phyloP scores from a whole-genome alignment of 768 basidiomycete species.

The Termitomyces sp. region DNA sequence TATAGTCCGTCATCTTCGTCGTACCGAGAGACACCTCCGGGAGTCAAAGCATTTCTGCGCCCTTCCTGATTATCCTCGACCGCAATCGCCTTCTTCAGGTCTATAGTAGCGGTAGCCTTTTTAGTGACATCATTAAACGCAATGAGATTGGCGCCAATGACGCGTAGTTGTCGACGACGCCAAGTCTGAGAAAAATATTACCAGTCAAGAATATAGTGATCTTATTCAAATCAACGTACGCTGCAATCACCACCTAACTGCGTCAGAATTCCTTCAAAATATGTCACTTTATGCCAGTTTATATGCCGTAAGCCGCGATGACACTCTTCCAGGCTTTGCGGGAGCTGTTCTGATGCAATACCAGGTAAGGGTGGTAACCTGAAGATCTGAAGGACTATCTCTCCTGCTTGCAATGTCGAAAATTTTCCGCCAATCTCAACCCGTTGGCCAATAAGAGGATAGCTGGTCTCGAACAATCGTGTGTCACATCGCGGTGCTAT shows the following conservation, averaged over 20 bases:
- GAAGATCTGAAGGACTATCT: constrained; percentile 88
- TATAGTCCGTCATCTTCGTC: constrained; percentile 64
- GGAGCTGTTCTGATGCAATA: constrained; percentile 70
- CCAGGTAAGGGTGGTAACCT: constrained; percentile 88
- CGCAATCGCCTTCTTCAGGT: constrained; percentile 76
- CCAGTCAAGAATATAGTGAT: not conserved
- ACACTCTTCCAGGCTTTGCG: constrained; percentile 92
- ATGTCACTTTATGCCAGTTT: constrained; percentile 92
- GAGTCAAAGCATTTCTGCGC: constrained; percentile 42
- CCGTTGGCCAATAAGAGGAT: constrained; percentile 77
- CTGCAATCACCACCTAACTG: constrained; percentile 92
- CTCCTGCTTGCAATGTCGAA: constrained; percentile 73
- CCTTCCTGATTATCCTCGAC: constrained; percentile 76
- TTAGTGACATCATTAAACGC: constrained; percentile 94
- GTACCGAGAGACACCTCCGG: constrained; percentile 32
- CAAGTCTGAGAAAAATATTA: constrained; percentile 51
- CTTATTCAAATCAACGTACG: constrained; percentile 43
- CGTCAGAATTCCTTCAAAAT: constrained; percentile 89
- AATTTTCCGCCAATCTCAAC: constrained; percentile 53
- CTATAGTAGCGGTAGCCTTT: constrained; percentile 86
- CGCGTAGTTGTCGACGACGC: constrained; percentile 78
- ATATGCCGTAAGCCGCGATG: constrained; percentile 84
- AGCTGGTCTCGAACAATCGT: constrained; percentile 77
- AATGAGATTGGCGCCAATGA: constrained; percentile 82
- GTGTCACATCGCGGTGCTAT: constrained; percentile 82